These are phyloP conservation scores for Penicillium taxi DNA, from an alignment of 495 filamentous ascomycete genomes.

Conservation along the genomic window DNA sequence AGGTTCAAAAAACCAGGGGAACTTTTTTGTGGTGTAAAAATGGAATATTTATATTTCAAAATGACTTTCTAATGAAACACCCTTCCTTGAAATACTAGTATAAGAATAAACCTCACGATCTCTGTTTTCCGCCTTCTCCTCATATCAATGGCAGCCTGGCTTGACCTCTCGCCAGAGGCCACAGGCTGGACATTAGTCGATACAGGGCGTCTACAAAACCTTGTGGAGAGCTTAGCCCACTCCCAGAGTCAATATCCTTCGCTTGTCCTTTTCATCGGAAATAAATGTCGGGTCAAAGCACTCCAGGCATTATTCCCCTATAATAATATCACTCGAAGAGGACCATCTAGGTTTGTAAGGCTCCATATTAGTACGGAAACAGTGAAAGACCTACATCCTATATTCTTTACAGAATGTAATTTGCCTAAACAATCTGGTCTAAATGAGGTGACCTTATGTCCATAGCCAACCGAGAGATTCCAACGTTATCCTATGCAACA, in stretches of 20 bases:
- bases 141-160: conserved; percentile 3
- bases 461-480: not conserved
- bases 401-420: no score
- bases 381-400: no score
- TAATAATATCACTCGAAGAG: conserved; percentile 1
- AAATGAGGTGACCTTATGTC: not conserved
- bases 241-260: conserved; percentile 1
- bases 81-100: not conserved
- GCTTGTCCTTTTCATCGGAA: not conserved
- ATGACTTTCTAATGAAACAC: no score
- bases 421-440: not conserved
- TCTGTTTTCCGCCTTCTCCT: not conserved
- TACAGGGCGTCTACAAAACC: not conserved
- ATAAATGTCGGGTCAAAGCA: not conserved
- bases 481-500: no score
- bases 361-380: conserved; percentile 1
- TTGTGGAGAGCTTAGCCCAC: not conserved
- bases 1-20: no score
- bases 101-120: not conserved
- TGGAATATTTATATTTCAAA: no score
- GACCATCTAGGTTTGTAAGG: not conserved
- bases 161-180: not conserved
- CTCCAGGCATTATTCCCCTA: not conserved
- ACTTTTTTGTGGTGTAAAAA: no score
- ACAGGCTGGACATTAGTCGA: not conserved